Base-by-base conservation (phyloP, 768 basidiomycete species). In the Cystoderma amianthinum region DNA sequence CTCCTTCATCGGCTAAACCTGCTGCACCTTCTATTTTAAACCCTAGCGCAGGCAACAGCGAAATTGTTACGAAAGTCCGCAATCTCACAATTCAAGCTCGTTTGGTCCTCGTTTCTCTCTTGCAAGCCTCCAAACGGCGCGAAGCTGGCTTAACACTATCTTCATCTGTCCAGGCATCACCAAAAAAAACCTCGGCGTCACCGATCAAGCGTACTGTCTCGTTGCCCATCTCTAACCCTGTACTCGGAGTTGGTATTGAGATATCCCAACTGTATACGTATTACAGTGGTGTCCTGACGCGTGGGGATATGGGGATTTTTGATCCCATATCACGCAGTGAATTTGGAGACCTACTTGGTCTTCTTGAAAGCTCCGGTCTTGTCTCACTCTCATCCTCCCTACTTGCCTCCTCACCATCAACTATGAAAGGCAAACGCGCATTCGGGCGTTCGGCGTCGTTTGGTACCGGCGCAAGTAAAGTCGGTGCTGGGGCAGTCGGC, bases 311-410 rank as follows among this genome's bases (percentile, higher is more conserved):
- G 12, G 72, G 71, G 12, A 55, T 76, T 3, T 82, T 87, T 46
- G 62, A 72, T 2, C 68, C 82, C 2, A 85, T 83, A 2, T 85
- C 82, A 7, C 71, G 84, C 6, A 85, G 76, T 54, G 87, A 90
- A 50, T 89, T 92, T 48, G 64, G 69, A 0, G 88, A 92, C 48
- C 66, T 91, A 2, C 52, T 85, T 1, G 72, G 76, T 18, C 63
- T 90, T 36, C 62, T 92, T 25, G 88, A 92, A 60, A 85, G 82
- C 3, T 70, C 75, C 5, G 89, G 88, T 2, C 64, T 87, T 5
- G 60, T 84, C 6, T 65, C 69, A 37, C 48, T 72, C 2, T 61
- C 67, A 9, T 66, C 63, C 9, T 63, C 57, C 41, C 55, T 45
- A 39, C 55, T 39, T 45, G 51, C 34, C 28, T 47, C 59, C 16